Conservation (phyloP, 306 rosid genomes). For the Crotalaria pallida region DNA sequence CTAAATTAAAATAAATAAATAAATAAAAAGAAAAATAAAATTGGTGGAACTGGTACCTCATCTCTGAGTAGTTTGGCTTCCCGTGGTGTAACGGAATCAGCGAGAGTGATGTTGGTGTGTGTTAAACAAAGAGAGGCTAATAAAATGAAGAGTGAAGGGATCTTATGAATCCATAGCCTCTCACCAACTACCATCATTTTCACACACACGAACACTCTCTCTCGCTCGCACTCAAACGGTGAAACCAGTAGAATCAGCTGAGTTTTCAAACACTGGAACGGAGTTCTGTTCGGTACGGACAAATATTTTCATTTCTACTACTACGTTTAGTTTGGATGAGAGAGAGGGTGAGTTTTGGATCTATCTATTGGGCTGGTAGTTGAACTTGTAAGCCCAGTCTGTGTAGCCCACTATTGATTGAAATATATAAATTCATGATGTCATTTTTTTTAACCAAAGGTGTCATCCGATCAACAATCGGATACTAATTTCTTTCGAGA, state of each 20-base stretch:
- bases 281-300: too few relatives aligned
- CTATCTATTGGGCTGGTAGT: background rate
- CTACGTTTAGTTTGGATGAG: too few relatives aligned
- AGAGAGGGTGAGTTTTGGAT: too few relatives aligned
- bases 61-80: conserved; percentile 75
- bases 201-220: background rate
- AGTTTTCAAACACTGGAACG: background rate
- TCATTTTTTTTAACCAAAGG: too few relatives aligned
- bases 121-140: conserved; percentile 23
- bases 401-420: background rate
- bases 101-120: conserved; percentile 13
- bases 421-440: too few relatives aligned
- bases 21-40: background rate
- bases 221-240: too few relatives aligned
- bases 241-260: too few relatives aligned
- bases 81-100: conserved; percentile 58
- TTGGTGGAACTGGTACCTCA: conserved; percentile 35
- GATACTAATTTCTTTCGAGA: too few relatives aligned
- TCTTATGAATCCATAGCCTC: conserved; percentile 24
- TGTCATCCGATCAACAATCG: too few relatives aligned
- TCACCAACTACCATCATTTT: background rate
- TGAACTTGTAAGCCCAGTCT: background rate
- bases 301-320: background rate
- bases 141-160: conserved; percentile 26
- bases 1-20: too few relatives aligned